Percentiles rank a stretch among this genome's conserved stretches.
Conservation (phyloP, 1,284 basidiomycete species). For the Cerioporus squamosus region DNA sequence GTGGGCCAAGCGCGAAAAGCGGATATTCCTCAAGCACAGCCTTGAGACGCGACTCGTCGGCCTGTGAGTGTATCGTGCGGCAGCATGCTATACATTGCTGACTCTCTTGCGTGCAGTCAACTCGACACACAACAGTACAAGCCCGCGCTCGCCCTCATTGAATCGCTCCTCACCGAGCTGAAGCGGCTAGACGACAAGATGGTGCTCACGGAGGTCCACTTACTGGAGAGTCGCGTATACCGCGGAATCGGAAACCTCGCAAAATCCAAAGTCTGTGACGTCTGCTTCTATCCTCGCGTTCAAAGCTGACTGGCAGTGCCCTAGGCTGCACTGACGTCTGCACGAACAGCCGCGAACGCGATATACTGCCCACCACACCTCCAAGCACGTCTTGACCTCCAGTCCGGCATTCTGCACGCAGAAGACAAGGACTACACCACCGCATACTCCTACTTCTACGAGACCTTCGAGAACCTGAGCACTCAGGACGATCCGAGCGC, state of each 20-base stretch:
- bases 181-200: slow-evolving; percentile 97
- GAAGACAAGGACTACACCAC: slow-evolving; percentile 99
- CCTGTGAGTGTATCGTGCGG: slow-evolving; percentile 55
- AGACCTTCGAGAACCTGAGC: slow-evolving; percentile 87
- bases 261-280: slow-evolving; percentile 82
- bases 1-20: slow-evolving; percentile 92
- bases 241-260: slow-evolving; percentile 91
- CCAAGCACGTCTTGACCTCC: slow-evolving; percentile 92
- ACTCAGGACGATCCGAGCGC: slow-evolving; percentile 77
- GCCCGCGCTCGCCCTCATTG: slow-evolving; percentile 83
- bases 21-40: slow-evolving; percentile 95
- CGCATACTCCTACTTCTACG: slow-evolving; percentile 97
- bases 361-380: slow-evolving; percentile 97
- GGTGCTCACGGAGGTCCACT: slow-evolving; percentile 95
- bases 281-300: not conserved
- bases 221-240: slow-evolving; percentile 92
- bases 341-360: slow-evolving; percentile 93
- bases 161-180: slow-evolving; percentile 86
- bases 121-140: slow-evolving; percentile 82
- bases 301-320: too few relatives aligned
- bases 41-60: slow-evolving; percentile 90
- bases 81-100: not conserved
- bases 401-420: slow-evolving; percentile 91
- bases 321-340: slow-evolving; percentile 89
- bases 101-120: slow-evolving; percentile 49